A percentile compares a stretch with the other conserved stretches of the same genome.
Evolutionary conservation across 495 filamentous ascomycete genomes (phyloP).

Genomic region (Lepraria neglecta): DNA sequence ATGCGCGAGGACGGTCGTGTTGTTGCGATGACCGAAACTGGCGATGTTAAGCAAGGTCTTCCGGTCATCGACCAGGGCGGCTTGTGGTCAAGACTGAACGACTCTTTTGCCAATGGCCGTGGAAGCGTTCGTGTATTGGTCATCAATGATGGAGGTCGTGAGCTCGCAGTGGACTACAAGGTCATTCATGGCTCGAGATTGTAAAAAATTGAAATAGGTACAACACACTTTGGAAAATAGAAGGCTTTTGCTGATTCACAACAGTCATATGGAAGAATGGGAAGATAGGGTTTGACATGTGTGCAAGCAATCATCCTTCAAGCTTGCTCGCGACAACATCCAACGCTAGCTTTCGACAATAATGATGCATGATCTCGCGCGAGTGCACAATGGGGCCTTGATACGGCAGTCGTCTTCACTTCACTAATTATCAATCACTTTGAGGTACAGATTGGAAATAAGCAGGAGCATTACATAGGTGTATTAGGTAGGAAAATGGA

Average conservation of each 20-base stretch:
- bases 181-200: slow-evolving; percentile 76
- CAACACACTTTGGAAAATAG: background rate
- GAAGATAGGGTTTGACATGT: background rate
- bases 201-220: slow-evolving; percentile 34
- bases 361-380: background rate
- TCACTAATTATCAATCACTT: slow-evolving; percentile 10
- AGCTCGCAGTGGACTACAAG: slow-evolving; percentile 98
- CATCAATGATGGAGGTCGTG: slow-evolving; percentile 86
- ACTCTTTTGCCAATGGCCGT: slow-evolving; percentile 85
- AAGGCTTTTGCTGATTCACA: background rate
- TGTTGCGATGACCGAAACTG: slow-evolving; percentile 77
- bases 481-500: slow-evolving; percentile 2
- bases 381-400: slow-evolving; percentile 4
- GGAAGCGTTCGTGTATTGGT: slow-evolving; percentile 91
- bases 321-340: slow-evolving; percentile 3
- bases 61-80: slow-evolving; percentile 88
- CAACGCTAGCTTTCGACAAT: background rate
- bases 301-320: background rate
- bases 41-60: slow-evolving; percentile 96
- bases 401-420: background rate
- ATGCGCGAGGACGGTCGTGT: slow-evolving; percentile 80
- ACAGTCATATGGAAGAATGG: background rate
- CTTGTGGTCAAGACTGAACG: slow-evolving; percentile 73
- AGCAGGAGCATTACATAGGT: slow-evolving; percentile 18
- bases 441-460: slow-evolving; percentile 14